Conservation (phyloP, 257 asterid species). For the Przewalskia tangutica region DNA sequence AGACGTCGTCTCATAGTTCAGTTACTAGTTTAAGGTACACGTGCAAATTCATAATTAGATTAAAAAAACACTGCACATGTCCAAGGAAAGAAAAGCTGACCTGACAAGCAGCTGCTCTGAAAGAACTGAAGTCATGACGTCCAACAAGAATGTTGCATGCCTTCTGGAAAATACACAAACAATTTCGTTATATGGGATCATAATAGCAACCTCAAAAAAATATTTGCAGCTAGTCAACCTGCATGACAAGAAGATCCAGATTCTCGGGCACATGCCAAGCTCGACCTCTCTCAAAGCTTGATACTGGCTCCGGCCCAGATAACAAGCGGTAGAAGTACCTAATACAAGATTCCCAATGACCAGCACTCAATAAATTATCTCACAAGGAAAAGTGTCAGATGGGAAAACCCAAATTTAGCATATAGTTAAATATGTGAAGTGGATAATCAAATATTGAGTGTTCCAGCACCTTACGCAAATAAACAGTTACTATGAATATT, state of each 20-base stretch:
- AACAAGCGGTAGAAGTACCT: constrained; percentile 79
- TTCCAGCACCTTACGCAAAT: background rate
- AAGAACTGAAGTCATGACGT: constrained; percentile 84
- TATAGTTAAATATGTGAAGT: background rate
- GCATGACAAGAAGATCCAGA: constrained; percentile 63
- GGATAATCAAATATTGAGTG: background rate
- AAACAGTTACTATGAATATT: background rate
- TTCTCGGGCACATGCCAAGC: constrained; percentile 92
- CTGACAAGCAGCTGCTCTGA: constrained; percentile 92
- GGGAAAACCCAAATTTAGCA: background rate
- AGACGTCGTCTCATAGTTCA: too few relatives aligned
- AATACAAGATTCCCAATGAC: constrained; percentile 12
- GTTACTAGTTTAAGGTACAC: too few relatives aligned
- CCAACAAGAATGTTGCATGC: constrained; percentile 86
- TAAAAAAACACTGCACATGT: background rate
- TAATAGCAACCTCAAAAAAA: background rate
- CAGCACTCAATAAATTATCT: background rate
- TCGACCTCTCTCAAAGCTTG: constrained; percentile 67
- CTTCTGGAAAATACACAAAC: constrained; percentile 36
- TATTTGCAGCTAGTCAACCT: constrained; percentile 31
- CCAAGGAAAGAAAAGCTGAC: constrained; percentile 19
- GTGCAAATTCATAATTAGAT: background rate
- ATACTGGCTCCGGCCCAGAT: constrained; percentile 56
- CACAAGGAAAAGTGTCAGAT: background rate
- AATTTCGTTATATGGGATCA: background rate